Base-by-base conservation (phyloP, 2,329 filamentous ascomycete genomes). In the Colletotrichum shisoi region DNA sequence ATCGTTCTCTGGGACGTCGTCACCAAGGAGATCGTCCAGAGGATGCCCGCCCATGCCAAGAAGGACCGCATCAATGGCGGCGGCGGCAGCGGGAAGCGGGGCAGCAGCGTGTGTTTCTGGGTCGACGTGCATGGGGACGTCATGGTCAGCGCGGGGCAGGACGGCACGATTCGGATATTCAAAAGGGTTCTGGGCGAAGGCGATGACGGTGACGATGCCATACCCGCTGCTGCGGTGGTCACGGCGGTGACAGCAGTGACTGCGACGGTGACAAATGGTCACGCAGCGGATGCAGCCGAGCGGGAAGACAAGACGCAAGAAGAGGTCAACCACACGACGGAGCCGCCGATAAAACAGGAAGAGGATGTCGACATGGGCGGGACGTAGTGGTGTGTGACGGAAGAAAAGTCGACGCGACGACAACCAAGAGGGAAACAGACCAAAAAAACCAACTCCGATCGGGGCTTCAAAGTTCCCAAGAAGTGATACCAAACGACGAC, bases 1-100 rank as follows among this genome's bases (percentile, higher is more conserved):
- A 85, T 97, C 12, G 82, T 96, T 17, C 85, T 96, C 61, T 99
- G 95, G 95, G 93, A 98, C 73, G 92, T 97, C 15, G 89, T 87
- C 68, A 92, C 84, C 74, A 99, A 98, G 78, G 88, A 91, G 62
- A 81, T 96, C 2, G 80, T 97, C 21, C 94, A 97, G 82, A 81
- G 84, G 15, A 79, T 89, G 9, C 74, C 75, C 37, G 78, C 79
- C 2, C 86, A 85, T 19, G 3, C 51, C 44, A 44, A 44, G 81
- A 85, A 71, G 19, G 39, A 44, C 21, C 53, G 48, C 31, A n/a
- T 34, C 49, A 52, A 52, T 31, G 27, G 21, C 24, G 40, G 57
- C 24, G 40, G 57, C n/a, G 31, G 40, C 31, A 9, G 31, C 34
- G 60, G 46, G 17, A 69, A 59, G 40, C 27, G 56, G 15, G 76